Evolutionary conservation across 2,329 filamentous ascomycete species (phyloP).

Genomic region (Penicillium sp.): DNA sequence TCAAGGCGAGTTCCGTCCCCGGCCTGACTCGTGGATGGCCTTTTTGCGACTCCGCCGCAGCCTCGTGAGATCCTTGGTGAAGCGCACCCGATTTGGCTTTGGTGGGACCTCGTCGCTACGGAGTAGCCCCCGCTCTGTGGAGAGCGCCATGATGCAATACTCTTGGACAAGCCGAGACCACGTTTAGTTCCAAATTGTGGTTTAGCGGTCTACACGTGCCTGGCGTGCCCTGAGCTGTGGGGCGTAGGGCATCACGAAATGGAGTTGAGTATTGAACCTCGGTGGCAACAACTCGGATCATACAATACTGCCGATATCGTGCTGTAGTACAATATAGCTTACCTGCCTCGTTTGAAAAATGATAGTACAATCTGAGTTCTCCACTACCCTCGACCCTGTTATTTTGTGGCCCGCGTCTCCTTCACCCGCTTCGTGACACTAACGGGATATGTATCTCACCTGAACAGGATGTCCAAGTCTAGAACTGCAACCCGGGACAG

Average conservation of each 20-base stretch:
- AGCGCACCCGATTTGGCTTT: neutral
- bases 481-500: neutral
- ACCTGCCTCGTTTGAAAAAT: neutral
- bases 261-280: neutral
- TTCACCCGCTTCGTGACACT: neutral
- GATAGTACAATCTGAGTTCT: neutral
- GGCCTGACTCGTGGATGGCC: neutral
- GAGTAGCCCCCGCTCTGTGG: neutral
- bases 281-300: neutral
- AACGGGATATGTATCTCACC: conserved; percentile 3
- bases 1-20: neutral
- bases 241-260: neutral
- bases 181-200: neutral
- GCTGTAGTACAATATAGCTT: too few relatives aligned
- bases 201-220: neutral
- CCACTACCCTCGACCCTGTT: neutral
- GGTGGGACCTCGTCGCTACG: neutral
- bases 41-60: neutral
- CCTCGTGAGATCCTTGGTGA: neutral
- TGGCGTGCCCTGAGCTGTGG: neutral
- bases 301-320: too few relatives aligned
- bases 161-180: neutral
- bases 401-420: neutral
- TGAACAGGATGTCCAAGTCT: neutral
- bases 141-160: conserved; percentile 1